Percentiles rank a stretch among this genome's conserved stretches.
These are phyloP conservation scores for Berberis vulgaris DNA, from an alignment of 164 flowering plant genomes.

Conservation along the genomic window DNA sequence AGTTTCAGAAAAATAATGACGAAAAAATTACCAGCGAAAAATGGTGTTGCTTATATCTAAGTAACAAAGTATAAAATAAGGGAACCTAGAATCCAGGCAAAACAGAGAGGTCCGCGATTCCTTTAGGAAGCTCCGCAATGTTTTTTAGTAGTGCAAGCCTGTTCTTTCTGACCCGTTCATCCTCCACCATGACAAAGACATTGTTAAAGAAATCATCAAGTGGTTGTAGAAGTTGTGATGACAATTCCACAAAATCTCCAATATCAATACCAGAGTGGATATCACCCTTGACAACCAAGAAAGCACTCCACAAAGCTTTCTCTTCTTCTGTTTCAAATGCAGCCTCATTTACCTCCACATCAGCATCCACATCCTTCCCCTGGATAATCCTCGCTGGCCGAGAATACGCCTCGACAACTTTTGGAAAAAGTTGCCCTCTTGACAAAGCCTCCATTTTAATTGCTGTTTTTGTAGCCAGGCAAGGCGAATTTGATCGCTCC, in stretches of 20 bases:
- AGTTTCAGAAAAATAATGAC: too few species aligned
- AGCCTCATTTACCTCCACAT: slow-evolving; percentile 64
- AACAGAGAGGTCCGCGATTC: slow-evolving; percentile 76
- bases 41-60: background rate
- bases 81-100: slow-evolving; percentile 70
- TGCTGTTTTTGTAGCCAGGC: slow-evolving; percentile 73
- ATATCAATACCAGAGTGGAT: slow-evolving; percentile 80
- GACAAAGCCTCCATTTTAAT: slow-evolving; percentile 61
- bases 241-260: slow-evolving; percentile 70
- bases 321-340: slow-evolving; percentile 74
- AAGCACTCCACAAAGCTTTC: slow-evolving; percentile 65
- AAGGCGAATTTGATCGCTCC: slow-evolving; percentile 85
- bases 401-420: slow-evolving; percentile 86
- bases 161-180: slow-evolving; percentile 70
- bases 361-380: slow-evolving; percentile 61
- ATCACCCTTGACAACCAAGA: slow-evolving; percentile 42
- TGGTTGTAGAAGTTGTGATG: slow-evolving; percentile 62
- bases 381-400: slow-evolving; percentile 94
- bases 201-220: slow-evolving; percentile 77
- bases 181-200: slow-evolving; percentile 98
- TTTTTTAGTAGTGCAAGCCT: slow-evolving; percentile 74
- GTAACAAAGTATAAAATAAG: background rate
- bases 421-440: slow-evolving; percentile 57
- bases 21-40: too few species aligned
- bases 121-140: slow-evolving; percentile 81